A percentile compares a stretch with the other conserved stretches of the same genome.
Evolutionary conservation across 495 filamentous ascomycete species (phyloP).

Genomic region (Aspergillus incahuasiensis): DNA sequence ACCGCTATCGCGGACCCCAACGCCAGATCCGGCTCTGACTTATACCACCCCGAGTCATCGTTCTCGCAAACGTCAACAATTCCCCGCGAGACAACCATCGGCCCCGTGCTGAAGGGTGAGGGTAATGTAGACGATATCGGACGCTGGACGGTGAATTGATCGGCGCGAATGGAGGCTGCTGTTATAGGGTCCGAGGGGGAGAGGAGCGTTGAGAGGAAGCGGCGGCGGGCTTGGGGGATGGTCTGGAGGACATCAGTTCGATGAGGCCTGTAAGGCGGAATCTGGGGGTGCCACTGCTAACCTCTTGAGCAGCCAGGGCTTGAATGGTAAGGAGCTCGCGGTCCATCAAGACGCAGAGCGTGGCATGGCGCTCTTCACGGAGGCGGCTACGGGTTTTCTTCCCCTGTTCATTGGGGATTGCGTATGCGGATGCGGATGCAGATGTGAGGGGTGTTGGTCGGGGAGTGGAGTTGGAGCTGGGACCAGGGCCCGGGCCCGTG

Average conservation of each 20-base stretch:
- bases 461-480: neutral
- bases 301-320: conserved; percentile 30
- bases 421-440: neutral
- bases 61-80: conserved; percentile 21
- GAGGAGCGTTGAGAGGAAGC: conserved; percentile 34
- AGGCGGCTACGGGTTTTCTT: conserved; percentile 21
- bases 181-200: conserved; percentile 24
- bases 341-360: conserved; percentile 32
- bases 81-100: conserved; percentile 6
- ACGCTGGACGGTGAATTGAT: conserved; percentile 24
- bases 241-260: conserved; percentile 17
- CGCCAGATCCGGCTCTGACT: neutral
- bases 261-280: neutral
- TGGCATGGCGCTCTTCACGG: conserved; percentile 34
- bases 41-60: conserved; percentile 23
- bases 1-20: neutral
- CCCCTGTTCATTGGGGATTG: conserved; percentile 15
- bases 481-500: neutral
- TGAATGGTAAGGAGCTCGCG: conserved; percentile 35
- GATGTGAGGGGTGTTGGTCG: neutral
- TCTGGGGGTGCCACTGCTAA: conserved; percentile 11
- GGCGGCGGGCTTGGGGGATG: conserved; percentile 38
- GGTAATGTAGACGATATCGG: neutral
- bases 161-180: conserved; percentile 29
- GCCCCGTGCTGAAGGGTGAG: neutral